Evolutionary conservation across 768 basidiomycete genomes (phyloP).

Genomic region (Naganishia randhawae): DNA sequence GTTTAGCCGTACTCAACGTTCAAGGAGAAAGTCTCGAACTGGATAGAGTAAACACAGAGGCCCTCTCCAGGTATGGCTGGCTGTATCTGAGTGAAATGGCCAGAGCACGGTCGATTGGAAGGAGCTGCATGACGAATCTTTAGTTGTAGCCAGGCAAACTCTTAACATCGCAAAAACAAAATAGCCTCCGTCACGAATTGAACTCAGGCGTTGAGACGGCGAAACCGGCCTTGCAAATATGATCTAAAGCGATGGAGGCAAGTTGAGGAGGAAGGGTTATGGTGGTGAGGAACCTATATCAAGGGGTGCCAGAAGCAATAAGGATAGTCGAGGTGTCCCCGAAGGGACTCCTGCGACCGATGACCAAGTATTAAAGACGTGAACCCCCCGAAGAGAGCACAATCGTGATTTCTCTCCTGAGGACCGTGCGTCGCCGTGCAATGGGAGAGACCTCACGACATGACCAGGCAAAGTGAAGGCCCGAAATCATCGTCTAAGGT

Average conservation of each 20-base stretch:
- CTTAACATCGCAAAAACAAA: not conserved
- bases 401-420: slow-evolving; percentile 22
- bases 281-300: not conserved
- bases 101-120: no score
- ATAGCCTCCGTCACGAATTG: not conserved
- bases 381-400: slow-evolving; percentile 26
- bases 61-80: no score
- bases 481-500: slow-evolving; percentile 22
- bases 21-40: no score
- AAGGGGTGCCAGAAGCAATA: slow-evolving; percentile 8
- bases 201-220: not conserved
- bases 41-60: no score
- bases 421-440: slow-evolving; percentile 25
- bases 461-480: slow-evolving; percentile 25
- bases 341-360: slow-evolving; percentile 26
- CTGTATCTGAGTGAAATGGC: no score
- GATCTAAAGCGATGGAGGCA: not conserved
- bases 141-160: not conserved
- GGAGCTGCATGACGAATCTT: not conserved
- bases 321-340: slow-evolving; percentile 25
- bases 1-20: no score
- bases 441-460: slow-evolving; percentile 24
- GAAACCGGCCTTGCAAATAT: not conserved
- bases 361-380: slow-evolving; percentile 24
- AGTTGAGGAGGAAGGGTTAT: not conserved